Conservation (phyloP, 2,329 filamentous ascomycete species). For the Aspergillus sp. region DNA sequence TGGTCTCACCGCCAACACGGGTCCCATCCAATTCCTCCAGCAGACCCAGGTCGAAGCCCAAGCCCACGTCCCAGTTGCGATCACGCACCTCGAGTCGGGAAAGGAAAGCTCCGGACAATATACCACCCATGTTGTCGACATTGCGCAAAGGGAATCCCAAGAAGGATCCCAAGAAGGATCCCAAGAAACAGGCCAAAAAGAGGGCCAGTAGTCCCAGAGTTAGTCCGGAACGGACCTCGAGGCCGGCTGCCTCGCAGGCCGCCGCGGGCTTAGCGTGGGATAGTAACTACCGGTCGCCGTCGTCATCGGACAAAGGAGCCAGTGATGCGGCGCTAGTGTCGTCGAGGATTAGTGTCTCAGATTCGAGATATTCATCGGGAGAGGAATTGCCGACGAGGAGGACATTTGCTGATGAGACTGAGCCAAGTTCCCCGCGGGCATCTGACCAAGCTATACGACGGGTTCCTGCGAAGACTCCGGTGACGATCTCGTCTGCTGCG, state of each 20-base stretch:
- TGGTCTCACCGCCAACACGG: slow-evolving; percentile 15
- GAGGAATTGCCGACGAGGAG: slow-evolving; percentile 16
- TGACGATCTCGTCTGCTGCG: slow-evolving; percentile 5
- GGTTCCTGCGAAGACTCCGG: slow-evolving; percentile 6
- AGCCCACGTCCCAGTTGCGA: no score
- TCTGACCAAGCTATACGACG: slow-evolving; percentile 4
- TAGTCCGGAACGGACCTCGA: slow-evolving; percentile 32
- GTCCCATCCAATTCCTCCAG: slow-evolving; percentile 22
- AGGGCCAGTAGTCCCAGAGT: background rate
- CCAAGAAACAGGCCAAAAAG: slow-evolving; percentile 38
- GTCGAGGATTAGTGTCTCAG: slow-evolving; percentile 21
- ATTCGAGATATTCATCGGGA: slow-evolving; percentile 12
- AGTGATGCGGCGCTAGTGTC: slow-evolving; percentile 23
- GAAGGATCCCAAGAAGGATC: slow-evolving; percentile 34
- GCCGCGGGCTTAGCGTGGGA: slow-evolving; percentile 59
- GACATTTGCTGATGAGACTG: slow-evolving; percentile 6
- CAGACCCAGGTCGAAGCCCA: slow-evolving; percentile 42
- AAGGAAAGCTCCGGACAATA: slow-evolving; percentile 43
- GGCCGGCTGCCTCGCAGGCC: slow-evolving; percentile 55
- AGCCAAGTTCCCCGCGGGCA: background rate
- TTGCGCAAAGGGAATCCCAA: slow-evolving; percentile 44
- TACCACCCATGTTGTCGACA: slow-evolving; percentile 44
- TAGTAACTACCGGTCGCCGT: slow-evolving; percentile 24
- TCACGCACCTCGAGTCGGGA: slow-evolving; percentile 55
- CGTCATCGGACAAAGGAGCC: slow-evolving; percentile 19